Base-by-base conservation (phyloP, 1,284 basidiomycete genomes). In the Cutaneotrichosporon dermatis region DNA sequence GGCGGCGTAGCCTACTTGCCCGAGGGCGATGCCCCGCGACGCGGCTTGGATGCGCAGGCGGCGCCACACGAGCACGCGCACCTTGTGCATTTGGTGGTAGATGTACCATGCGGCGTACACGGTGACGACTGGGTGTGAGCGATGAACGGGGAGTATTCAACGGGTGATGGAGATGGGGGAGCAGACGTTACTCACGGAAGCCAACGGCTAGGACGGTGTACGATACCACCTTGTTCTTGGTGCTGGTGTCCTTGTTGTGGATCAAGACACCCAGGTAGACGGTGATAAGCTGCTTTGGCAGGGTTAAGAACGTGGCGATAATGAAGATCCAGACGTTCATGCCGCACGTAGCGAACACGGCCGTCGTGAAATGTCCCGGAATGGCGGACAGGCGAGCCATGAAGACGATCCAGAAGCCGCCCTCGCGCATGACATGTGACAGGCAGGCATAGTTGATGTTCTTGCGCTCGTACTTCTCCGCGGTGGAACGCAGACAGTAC, bases 61-160 rank as follows among this genome's bases (percentile, higher is more conserved):
- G 58, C 89, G 85, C 70, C 94, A 86, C 7, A 95, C 85, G 1
- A 79, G 73, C 0, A 88, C 84, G 66, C 91, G 88, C 34, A 85
- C 87, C 66, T 83, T 80, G 70, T 87, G 84, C 85, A 95, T 91
- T 76, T 86, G 76, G 55, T 76, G 79, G 68, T 85, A 85, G 68
- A 95, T 88, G 74, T 88, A 95, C 86, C 89, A 92, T 77, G 89
- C 87, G 0, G 91, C 88, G 43, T 80, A 74, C 50, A 90, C 65
- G 0, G 92, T 95, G 63, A 95, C 83, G 33, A 90, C 69, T 69
- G 51, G 39, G 41, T 50, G 52, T 54, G 41, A 54, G 42, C 42
- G 12, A 13, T 6, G n/a, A 4, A 25, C 25, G 25, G 25, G 25
- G 25, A 25, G 25, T 25, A 25, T 25, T 25, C 25, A 25, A 25